Percentiles rank a stretch among this genome's conserved stretches.
phyloP scores from a whole-genome alignment of 2,329 filamentous ascomycete species.

The Zarea fungicola region DNA sequence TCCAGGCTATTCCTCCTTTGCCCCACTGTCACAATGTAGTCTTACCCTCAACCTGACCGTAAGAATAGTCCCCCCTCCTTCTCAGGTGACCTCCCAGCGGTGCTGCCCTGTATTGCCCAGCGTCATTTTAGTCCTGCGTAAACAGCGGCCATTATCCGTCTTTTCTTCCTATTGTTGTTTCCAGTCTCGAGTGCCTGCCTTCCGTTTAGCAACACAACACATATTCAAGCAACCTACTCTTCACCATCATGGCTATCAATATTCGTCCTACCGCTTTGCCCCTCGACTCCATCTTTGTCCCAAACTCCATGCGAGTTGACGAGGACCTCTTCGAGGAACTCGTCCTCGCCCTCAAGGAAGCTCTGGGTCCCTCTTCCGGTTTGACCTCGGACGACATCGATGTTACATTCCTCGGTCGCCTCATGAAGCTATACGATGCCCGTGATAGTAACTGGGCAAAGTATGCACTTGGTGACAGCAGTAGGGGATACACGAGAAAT shows the following conservation, averaged over 20 bases:
- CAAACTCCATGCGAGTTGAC: conserved; percentile 15
- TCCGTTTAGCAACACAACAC: conserved; percentile 5
- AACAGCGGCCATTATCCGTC: too few species aligned
- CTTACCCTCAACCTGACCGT: conserved; percentile 5
- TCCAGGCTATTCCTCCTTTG: not conserved
- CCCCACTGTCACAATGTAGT: conserved; percentile 10
- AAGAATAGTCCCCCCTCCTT: conserved; percentile 3
- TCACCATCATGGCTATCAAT: conserved; percentile 14
- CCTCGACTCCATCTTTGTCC: conserved; percentile 7
- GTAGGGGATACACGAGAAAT: conserved; percentile 75
- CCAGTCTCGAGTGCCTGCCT: too few species aligned
- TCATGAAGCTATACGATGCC: conserved; percentile 73
- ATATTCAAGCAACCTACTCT: conserved; percentile 2
- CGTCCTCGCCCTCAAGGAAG: conserved; percentile 65
- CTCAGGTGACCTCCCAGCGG: conserved; percentile 3
- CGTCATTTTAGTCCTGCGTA: not conserved
- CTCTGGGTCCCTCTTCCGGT: conserved; percentile 74
- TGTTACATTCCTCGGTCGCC: conserved; percentile 59
- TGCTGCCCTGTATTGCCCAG: not conserved
- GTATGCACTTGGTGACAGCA: conserved; percentile 69
- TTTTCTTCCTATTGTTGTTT: not conserved
- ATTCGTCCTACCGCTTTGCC: conserved; percentile 14
- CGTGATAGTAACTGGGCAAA: conserved; percentile 64
- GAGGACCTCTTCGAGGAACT: conserved; percentile 60
- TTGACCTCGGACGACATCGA: conserved; percentile 79